Percentiles rank a stretch among this genome's conserved stretches.
Conservation (phyloP, 495 filamentous ascomycete genomes). For the Poronia punctata region DNA sequence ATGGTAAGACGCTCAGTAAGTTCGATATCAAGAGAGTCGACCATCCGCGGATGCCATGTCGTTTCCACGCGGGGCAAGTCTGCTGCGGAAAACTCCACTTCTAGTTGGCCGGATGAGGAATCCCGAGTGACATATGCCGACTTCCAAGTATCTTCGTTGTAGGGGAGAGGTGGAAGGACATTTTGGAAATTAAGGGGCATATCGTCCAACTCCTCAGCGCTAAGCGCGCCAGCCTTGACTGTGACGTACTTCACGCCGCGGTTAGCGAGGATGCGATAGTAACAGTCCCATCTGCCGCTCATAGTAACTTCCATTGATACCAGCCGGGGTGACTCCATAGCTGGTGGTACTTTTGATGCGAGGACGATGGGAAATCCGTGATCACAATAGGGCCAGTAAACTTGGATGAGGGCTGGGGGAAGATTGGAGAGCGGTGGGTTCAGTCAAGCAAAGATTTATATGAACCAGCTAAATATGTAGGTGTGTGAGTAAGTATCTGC, state of each 20-base stretch:
- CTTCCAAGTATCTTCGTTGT: constrained; percentile 5
- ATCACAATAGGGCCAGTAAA: background rate
- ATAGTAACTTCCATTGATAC: constrained; percentile 6
- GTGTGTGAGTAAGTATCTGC: too few species aligned
- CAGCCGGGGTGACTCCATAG: constrained; percentile 3
- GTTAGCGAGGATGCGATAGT: constrained; percentile 8
- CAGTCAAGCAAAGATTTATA: background rate
- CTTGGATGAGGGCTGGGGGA: background rate
- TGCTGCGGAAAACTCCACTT: constrained; percentile 3
- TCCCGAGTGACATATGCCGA: constrained; percentile 6
- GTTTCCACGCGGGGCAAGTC: constrained; percentile 7
- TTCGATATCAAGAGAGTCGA: constrained; percentile 8
- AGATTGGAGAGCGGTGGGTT: background rate
- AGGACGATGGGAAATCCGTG: background rate
- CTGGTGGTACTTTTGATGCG: background rate
- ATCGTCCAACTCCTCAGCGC: constrained; percentile 7
- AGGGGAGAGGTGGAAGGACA: constrained; percentile 9
- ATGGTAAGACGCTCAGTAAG: constrained; percentile 5
- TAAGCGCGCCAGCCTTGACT: constrained; percentile 4
- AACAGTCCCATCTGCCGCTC: constrained; percentile 5
- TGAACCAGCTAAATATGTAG: background rate
- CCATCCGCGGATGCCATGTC: constrained; percentile 4
- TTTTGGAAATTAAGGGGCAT: constrained; percentile 8
- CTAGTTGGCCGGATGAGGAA: constrained; percentile 6
- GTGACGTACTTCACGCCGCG: constrained; percentile 6